Evolutionary conservation across 2,329 filamentous ascomycete species (phyloP), one percentile per base, ranked within the genome.

Genomic region (Cercospora sp.): DNA sequence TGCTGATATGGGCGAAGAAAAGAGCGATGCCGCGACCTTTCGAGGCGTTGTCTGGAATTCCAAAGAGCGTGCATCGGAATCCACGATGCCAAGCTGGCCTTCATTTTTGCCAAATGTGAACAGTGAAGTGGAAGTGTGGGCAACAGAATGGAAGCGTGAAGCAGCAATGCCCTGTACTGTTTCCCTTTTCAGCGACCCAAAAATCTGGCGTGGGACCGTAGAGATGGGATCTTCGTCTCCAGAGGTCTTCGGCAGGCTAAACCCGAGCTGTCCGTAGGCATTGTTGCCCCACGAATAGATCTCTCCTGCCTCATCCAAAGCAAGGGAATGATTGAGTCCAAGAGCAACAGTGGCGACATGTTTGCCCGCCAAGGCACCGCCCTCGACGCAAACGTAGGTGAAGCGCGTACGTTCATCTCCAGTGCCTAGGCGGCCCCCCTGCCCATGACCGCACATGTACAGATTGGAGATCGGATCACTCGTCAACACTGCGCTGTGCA

Each of bases 71-170:
- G 95, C 96, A 80, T 98, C 94, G 0, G 95, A 94, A 78, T 97
- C 95, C 82, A 97, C 93, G 63, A 99, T 85, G 5, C 93, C 95
- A 58, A 99, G 86, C 78, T 99, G 95, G 1, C 95, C 95, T 73
- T 93, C 89, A 74, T 98, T 99, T 75, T 95, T 96, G 23, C 95
- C 95, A 85, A 97, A 99, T 2, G 93, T 97, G 77, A 92, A 99
- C 1, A 99, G 82, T 1, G 92, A 92, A 0, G 88, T 88, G 1
- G 87, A 85, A 0, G 93, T 97, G 75, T 95, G 91, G 0, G 93
- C 92, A 3, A 96, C 94, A 0, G 95, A 98, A 80, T 99, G 95
- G 45, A 97, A 89, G 0, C 92, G 85, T 1, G 95, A 98, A 6
- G 95, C 94, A 1, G 95, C 93, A 65, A 94, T 87, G 0, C 95